These are phyloP conservation scores for Zelonia costaricensis DNA, from an alignment of 208 protist genomes.

Conservation along the genomic window DNA sequence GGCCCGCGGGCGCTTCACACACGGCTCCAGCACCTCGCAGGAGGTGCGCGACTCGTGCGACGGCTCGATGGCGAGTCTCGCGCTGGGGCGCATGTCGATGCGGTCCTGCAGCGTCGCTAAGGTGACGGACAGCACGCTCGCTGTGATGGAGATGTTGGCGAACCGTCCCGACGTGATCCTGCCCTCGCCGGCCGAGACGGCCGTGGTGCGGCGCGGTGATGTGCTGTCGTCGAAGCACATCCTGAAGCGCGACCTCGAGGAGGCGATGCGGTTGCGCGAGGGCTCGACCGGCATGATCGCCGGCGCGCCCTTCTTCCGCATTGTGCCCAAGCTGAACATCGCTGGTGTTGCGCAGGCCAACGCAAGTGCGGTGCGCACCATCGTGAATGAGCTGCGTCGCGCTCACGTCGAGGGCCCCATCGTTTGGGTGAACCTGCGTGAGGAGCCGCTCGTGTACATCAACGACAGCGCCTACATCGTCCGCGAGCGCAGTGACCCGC, in stretches of 20 bases:
- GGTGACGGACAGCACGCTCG: slow-evolving; percentile 59
- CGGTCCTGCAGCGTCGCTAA: slow-evolving; percentile 52
- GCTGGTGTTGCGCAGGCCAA: slow-evolving; percentile 83
- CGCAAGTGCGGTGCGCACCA: slow-evolving; percentile 65
- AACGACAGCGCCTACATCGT: slow-evolving; percentile 87
- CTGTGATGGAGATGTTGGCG: slow-evolving; percentile 75
- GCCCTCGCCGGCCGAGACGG: slow-evolving; percentile 67
- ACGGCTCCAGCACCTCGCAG: neutral
- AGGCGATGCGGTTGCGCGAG: slow-evolving; percentile 59
- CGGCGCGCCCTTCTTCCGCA: slow-evolving; percentile 85
- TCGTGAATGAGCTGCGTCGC: slow-evolving; percentile 79
- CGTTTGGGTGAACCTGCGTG: slow-evolving; percentile 88
- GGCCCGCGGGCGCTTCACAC: neutral
- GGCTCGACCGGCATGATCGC: slow-evolving; percentile 77
- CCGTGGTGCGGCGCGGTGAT: slow-evolving; percentile 62
- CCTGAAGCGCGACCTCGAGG: slow-evolving; percentile 78
- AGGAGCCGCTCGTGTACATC: slow-evolving; percentile 89
- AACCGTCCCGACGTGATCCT: slow-evolving; percentile 63
- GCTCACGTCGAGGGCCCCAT: slow-evolving; percentile 64
- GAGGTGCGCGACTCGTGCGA: slow-evolving; percentile 20
- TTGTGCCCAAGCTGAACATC: slow-evolving; percentile 86
- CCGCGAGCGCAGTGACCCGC: slow-evolving; percentile 72
- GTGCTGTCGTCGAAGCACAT: slow-evolving; percentile 80
- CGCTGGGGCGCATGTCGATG: slow-evolving; percentile 60
- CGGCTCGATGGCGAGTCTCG: slow-evolving; percentile 36